Conservation (phyloP, 352 stramenopile species). For the Stramenopiles sp. region DNA sequence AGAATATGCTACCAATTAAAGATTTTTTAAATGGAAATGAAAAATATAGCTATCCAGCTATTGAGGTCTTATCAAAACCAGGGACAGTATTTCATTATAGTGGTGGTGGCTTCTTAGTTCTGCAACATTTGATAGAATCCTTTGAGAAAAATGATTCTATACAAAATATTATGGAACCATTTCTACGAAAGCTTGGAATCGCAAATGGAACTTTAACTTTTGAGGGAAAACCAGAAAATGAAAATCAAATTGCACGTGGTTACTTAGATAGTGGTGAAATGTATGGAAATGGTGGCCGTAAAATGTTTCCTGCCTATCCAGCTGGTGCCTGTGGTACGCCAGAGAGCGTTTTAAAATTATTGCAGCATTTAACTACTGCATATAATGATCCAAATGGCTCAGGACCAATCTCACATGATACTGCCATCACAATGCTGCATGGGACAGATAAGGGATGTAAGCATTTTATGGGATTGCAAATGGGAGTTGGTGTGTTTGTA, state of each 20-base stretch:
- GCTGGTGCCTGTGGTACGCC: conserved; percentile 19
- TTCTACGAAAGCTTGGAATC: background rate
- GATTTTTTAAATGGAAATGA: conserved; percentile 15
- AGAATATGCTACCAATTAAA: conserved; percentile 11
- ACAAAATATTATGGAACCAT: background rate
- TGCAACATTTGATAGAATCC: conserved; percentile 22
- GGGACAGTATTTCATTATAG: conserved; percentile 22
- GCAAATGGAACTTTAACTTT: background rate
- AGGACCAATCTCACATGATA: conserved; percentile 17
- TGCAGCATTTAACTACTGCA: conserved; percentile 9
- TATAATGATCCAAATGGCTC: conserved; percentile 9
- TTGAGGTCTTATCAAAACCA: conserved; percentile 5
- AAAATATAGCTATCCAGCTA: background rate
- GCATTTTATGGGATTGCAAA: conserved; percentile 22
- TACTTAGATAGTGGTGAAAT: conserved; percentile 13
- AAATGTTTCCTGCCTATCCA: conserved; percentile 23
- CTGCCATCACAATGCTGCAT: conserved; percentile 20
- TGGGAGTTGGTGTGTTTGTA: conserved; percentile 25
- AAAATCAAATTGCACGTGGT: conserved; percentile 10
- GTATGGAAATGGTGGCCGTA: conserved; percentile 11
- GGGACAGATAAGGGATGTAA: conserved; percentile 19
- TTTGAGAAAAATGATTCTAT: conserved; percentile 10
- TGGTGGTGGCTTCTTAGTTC: conserved; percentile 23
- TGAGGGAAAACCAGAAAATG: background rate
- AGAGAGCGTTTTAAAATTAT: conserved; percentile 13